A percentile compares a stretch with the other conserved stretches of the same genome.
These are phyloP conservation scores for Hyphopichia homilentoma DNA, from an alignment of 805 yeast species.

Conservation along the genomic window DNA sequence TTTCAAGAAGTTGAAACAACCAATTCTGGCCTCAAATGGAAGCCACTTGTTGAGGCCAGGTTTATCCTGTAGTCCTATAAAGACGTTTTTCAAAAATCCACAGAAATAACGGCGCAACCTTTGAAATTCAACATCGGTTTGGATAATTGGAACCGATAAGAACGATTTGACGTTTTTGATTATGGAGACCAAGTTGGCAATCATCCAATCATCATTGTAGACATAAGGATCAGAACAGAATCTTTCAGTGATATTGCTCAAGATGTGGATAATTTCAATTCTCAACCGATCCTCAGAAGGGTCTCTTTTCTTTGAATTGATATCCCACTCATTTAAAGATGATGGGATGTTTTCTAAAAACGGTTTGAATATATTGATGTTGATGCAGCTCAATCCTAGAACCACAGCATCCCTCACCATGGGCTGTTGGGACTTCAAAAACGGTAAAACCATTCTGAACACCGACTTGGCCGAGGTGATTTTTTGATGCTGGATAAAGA, in stretches of 20 bases:
- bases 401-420: slow-evolving; percentile 81
- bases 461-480: slow-evolving; percentile 90
- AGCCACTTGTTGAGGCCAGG: slow-evolving; percentile 49
- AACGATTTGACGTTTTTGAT: slow-evolving; percentile 61
- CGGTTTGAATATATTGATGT: slow-evolving; percentile 82
- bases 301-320: slow-evolving; percentile 28
- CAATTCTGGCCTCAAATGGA: slow-evolving; percentile 83
- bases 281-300: slow-evolving; percentile 46
- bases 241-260: slow-evolving; percentile 63
- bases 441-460: slow-evolving; percentile 81
- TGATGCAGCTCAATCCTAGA: slow-evolving; percentile 84
- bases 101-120: slow-evolving; percentile 79
- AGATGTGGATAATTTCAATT: slow-evolving; percentile 73
- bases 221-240: slow-evolving; percentile 48
- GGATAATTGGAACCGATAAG: slow-evolving; percentile 53
- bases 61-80: slow-evolving; percentile 46
- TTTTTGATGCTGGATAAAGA: slow-evolving; percentile 83
- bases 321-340: slow-evolving; percentile 47
- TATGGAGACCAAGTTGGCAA: slow-evolving; percentile 58
- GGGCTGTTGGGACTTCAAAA: slow-evolving; percentile 65
- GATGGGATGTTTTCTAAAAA: slow-evolving; percentile 73
- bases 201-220: slow-evolving; percentile 63
- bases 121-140: slow-evolving; percentile 67
- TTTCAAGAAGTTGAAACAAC: slow-evolving; percentile 75
- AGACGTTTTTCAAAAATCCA: slow-evolving; percentile 74